Evolutionary conservation across 202 grass and related monocot species (phyloP).

Genomic region (Carex arenaria): DNA sequence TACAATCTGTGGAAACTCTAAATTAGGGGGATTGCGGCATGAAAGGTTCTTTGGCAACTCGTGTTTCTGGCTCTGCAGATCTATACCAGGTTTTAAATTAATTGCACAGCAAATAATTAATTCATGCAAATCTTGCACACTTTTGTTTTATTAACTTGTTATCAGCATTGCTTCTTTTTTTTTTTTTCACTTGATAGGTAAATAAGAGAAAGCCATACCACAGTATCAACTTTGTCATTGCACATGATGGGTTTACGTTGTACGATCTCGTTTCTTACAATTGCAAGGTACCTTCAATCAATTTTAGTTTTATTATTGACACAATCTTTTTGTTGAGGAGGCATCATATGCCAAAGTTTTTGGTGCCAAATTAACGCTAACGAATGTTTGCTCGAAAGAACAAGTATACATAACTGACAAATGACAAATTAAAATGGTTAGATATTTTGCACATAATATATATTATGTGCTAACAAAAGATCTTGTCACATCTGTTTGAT

Average conservation of each 20-base stretch:
- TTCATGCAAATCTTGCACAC: background rate
- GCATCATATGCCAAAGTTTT: background rate
- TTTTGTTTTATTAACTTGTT: constrained; percentile 8
- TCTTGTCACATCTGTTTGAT: background rate
- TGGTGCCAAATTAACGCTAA: constrained; percentile 12
- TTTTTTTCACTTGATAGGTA: constrained; percentile 44
- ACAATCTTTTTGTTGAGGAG: background rate
- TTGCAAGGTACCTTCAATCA: constrained; percentile 52
- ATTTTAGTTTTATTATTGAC: background rate
- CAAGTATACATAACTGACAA: background rate
- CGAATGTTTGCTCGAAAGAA: background rate
- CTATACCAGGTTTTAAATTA: constrained; percentile 56
- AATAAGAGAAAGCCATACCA: constrained; percentile 78
- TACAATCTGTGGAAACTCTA: constrained; percentile 13
- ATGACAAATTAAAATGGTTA: background rate
- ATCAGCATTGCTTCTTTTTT: constrained; percentile 9
- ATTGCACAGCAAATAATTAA: constrained; percentile 1
- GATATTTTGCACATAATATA: background rate
- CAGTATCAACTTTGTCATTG: constrained; percentile 84
- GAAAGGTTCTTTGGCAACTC: constrained; percentile 90
- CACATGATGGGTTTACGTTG: constrained; percentile 98
- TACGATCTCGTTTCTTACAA: constrained; percentile 95
- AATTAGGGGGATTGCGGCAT: constrained; percentile 73
- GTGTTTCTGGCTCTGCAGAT: constrained; percentile 95
- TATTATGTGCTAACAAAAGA: background rate